phyloP scores from a whole-genome alignment of 73 alveolate species.

The Paramecium primaurelia region DNA sequence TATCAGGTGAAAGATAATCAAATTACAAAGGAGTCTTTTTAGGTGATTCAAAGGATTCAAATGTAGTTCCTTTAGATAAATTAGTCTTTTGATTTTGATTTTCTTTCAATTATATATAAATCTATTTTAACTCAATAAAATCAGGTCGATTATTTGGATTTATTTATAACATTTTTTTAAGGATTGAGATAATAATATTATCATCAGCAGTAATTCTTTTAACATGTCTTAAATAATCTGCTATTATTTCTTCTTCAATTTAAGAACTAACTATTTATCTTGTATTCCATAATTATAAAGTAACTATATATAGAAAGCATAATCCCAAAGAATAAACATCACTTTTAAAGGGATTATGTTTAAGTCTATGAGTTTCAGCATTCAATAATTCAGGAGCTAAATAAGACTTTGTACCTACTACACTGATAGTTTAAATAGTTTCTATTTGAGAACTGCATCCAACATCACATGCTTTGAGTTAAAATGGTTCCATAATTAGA shows the following conservation, averaged over 20 bases:
- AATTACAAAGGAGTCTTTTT: neutral
- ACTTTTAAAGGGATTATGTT: constrained; percentile 30
- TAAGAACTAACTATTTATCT: neutral
- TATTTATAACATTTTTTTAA: neutral
- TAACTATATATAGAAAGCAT: neutral
- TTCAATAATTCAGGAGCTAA: constrained; percentile 11
- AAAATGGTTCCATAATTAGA: constrained; percentile 27
- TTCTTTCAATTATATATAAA: neutral
- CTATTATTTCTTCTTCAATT: neutral
- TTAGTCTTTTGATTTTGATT: neutral
- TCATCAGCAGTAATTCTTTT: constrained; percentile 27
- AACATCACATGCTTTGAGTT: constrained; percentile 36
- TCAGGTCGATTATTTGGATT: constrained; percentile 21
- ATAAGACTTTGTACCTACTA: neutral
- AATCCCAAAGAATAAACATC: constrained; percentile 39
- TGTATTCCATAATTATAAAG: neutral
- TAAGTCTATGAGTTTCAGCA: neutral
- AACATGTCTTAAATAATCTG: neutral
- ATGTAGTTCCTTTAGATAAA: neutral
- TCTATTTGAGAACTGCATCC: constrained; percentile 20
- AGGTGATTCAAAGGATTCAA: neutral
- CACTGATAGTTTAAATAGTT: neutral
- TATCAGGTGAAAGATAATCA: neutral
- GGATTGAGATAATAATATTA: neutral
- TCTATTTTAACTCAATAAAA: neutral